Percentiles rank a stretch among this genome's conserved stretches.
phyloP scores from a whole-genome alignment of 768 basidiomycete genomes.

The Leccinum variicolor region DNA sequence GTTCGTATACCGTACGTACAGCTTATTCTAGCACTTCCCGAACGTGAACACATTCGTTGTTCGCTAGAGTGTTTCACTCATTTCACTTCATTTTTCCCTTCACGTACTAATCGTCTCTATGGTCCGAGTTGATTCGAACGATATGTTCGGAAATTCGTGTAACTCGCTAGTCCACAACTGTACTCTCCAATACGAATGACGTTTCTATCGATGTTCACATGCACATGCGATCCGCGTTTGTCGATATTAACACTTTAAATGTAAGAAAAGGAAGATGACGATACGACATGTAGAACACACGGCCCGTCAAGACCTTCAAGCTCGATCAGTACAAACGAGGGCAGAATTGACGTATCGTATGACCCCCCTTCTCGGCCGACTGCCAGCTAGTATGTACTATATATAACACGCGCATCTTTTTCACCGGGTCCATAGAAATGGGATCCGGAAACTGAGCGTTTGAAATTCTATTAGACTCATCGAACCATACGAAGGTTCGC shows the following conservation, averaged over 20 bases:
- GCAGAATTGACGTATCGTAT: no score
- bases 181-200: background rate
- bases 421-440: background rate
- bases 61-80: background rate
- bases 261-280: background rate
- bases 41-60: background rate
- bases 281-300: background rate
- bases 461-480: background rate
- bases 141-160: background rate
- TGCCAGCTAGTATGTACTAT: background rate
- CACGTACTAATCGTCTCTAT: no score
- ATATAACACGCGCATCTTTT: background rate
- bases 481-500: background rate
- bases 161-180: background rate
- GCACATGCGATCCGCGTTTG: background rate
- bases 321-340: background rate
- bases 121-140: background rate
- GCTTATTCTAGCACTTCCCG: background rate
- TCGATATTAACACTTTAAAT: constrained; percentile 1
- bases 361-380: no score
- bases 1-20: no score
- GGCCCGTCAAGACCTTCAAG: background rate
- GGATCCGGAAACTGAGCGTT: background rate
- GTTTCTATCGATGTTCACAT: background rate
- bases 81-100: background rate